Percentiles rank a stretch among this genome's conserved stretches.
These are phyloP conservation scores for Taxillus chinensis DNA, from an alignment of 164 flowering plant species.

Conservation along the genomic window DNA sequence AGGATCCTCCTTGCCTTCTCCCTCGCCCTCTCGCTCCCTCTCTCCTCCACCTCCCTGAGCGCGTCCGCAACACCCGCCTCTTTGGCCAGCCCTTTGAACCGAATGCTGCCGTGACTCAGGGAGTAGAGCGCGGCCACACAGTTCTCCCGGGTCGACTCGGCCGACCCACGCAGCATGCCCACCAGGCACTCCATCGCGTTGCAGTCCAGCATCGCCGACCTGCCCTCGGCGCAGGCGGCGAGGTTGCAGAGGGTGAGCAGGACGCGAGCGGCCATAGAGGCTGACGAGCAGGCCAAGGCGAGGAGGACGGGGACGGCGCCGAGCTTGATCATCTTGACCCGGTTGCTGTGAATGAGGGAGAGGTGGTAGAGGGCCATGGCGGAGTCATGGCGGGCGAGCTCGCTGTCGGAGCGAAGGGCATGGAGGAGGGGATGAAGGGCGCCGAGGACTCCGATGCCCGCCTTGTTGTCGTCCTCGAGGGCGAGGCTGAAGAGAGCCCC, in stretches of 20 bases:
- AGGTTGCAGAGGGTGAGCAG: slow-evolving; percentile 64
- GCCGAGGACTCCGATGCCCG: slow-evolving; percentile 89
- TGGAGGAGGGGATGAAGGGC: slow-evolving; percentile 73
- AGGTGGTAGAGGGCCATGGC: slow-evolving; percentile 80
- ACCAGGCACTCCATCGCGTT: slow-evolving; percentile 64
- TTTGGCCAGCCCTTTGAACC: slow-evolving; percentile 73
- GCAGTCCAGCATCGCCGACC: slow-evolving; percentile 74
- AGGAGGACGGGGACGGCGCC: slow-evolving; percentile 51
- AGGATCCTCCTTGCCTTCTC: slow-evolving; percentile 68
- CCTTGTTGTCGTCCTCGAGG: slow-evolving; percentile 75
- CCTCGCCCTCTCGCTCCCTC: slow-evolving; percentile 49
- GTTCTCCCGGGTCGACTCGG: slow-evolving; percentile 49
- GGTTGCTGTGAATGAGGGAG: slow-evolving; percentile 57
- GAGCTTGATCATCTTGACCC: slow-evolving; percentile 61
- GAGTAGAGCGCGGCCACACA: slow-evolving; percentile 66
- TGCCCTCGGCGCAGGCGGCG: slow-evolving; percentile 61
- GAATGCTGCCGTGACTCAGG: slow-evolving; percentile 63
- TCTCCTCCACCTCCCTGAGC: slow-evolving; percentile 50
- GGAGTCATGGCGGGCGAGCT: slow-evolving; percentile 75
- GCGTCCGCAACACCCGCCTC: slow-evolving; percentile 76
- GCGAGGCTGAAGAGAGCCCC: slow-evolving; percentile 89
- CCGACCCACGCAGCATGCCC: slow-evolving; percentile 26
- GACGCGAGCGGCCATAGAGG: slow-evolving; percentile 31
- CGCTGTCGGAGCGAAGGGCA: slow-evolving; percentile 51
- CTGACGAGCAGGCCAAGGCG: slow-evolving; percentile 23